Evolutionary conservation across 495 filamentous ascomycete species (phyloP).

Genomic region (Chaetomidium leptoderma): DNA sequence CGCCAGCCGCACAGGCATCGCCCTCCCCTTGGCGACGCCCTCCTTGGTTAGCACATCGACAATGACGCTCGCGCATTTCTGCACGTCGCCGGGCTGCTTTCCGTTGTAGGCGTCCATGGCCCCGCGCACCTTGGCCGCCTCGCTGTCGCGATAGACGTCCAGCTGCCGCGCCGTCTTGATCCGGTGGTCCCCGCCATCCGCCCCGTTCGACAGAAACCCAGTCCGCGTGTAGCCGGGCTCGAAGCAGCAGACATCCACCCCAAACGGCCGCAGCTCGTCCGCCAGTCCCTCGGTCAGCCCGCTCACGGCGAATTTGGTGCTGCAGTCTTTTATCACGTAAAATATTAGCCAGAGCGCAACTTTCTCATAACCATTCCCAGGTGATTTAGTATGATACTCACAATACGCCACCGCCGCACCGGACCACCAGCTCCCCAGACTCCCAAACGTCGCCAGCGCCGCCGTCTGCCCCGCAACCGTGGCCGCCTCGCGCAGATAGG

Average conservation of each 20-base stretch:
- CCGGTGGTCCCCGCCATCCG: slow-evolving; percentile 25
- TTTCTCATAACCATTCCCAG: too few relatives aligned
- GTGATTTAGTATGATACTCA: too few relatives aligned
- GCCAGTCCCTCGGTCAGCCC: slow-evolving; percentile 41
- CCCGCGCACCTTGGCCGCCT: slow-evolving; percentile 20
- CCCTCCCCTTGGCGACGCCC: slow-evolving; percentile 35
- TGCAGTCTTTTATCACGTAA: slow-evolving; percentile 35
- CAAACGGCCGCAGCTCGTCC: slow-evolving; percentile 41
- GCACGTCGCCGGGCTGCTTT: slow-evolving; percentile 43
- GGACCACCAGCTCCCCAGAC: slow-evolving; percentile 36
- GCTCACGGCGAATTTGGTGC: slow-evolving; percentile 44
- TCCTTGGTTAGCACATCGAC: slow-evolving; percentile 43
- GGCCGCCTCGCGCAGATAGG: slow-evolving; percentile 41
- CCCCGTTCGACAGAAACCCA: slow-evolving; percentile 25
- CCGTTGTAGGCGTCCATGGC: slow-evolving; percentile 26
- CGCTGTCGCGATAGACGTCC: slow-evolving; percentile 28
- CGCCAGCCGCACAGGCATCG: slow-evolving; percentile 33
- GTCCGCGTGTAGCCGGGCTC: slow-evolving; percentile 50
- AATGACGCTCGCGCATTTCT: slow-evolving; percentile 42
- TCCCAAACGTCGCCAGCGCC: slow-evolving; percentile 48
- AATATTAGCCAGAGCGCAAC: too few relatives aligned
- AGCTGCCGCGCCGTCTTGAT: slow-evolving; percentile 30
- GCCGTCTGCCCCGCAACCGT: slow-evolving; percentile 22
- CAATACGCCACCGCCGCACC: slow-evolving; percentile 32
- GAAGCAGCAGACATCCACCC: slow-evolving; percentile 42